Percentiles rank a stretch among this genome's conserved stretches.
phyloP scores from a whole-genome alignment of 768 basidiomycete genomes.

The Lentinula lateritia region DNA sequence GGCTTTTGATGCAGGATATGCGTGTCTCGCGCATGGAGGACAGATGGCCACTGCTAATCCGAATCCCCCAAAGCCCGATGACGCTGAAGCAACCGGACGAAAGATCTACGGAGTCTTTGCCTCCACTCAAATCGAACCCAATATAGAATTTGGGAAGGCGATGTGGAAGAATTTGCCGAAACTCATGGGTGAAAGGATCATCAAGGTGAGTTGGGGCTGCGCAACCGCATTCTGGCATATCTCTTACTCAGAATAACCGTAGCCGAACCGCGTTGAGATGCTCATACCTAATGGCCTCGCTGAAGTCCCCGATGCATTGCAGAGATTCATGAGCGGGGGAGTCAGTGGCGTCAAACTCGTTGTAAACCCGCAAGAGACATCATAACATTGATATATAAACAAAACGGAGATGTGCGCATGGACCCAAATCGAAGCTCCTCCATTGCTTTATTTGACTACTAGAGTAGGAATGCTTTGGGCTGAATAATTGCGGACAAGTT shows the following conservation, averaged over 20 bases:
- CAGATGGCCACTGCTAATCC: conserved; percentile 19
- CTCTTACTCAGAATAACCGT: background rate
- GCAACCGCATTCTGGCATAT: background rate
- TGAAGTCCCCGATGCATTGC: background rate
- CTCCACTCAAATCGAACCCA: background rate
- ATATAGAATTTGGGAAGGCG: background rate
- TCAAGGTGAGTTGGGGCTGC: background rate
- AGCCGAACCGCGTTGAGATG: background rate
- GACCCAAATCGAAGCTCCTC: too few relatives aligned
- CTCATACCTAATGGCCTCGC: background rate
- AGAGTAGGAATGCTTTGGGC: too few relatives aligned
- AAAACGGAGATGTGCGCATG: too few relatives aligned
- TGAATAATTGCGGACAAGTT: too few relatives aligned
- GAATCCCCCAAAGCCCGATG: background rate
- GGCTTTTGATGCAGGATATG: conserved; percentile 32
- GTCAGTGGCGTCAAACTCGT: conserved; percentile 2
- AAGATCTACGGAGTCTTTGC: background rate
- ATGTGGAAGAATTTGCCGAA: background rate
- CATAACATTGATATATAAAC: background rate
- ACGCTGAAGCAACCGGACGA: background rate
- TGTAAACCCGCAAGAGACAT: background rate
- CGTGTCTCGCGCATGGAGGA: conserved; percentile 31
- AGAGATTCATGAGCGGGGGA: background rate
- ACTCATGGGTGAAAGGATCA: background rate
- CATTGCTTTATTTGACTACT: too few relatives aligned